Base-by-base conservation (phyloP, 2,329 filamentous ascomycete genomes). In the Aquanectria penicillioides region DNA sequence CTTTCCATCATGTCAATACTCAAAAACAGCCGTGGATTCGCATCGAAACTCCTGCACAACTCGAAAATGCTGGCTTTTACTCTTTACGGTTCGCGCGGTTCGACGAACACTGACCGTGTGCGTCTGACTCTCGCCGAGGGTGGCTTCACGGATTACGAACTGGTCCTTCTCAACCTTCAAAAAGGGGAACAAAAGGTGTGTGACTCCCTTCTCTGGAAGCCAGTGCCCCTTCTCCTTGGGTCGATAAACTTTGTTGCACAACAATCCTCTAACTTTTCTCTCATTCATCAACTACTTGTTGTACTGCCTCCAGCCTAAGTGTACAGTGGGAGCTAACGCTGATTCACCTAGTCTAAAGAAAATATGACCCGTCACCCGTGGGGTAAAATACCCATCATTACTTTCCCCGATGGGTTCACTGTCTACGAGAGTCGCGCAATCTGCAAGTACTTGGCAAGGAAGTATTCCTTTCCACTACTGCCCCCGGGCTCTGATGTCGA, bases 341-440 rank as follows among this genome's bases (percentile, higher is more conserved):
- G 26, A 51, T 60, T 34, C 55, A 61, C 38, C 47, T 46, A 79
- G 77, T 76, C 75, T 28, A 52, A 63, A 66, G 74, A 77, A 62
- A 57, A 78, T 62, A 59, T 72, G 64, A 65, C 71, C 54, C 77
- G 75, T 57, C 74, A 80, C 64, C 78, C 77, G 3, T 78, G 75
- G 73, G 77, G 77, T 18, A 79, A 79, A 69, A 64, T 79, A 25
- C 77, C 78, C 33, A 69, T 64, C n/a, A 59, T 81, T 37, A 69
- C 66, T 43, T 78, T 75, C 61, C 64, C 77, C 11, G 70, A 75
- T 4, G 77, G 76, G 0, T 80, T 81, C 67, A 79, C 72, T 46
- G 74, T 82, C 52, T 78, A 79, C 64, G 79, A 82, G 67, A 80
- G 77, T 65, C 79, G 78, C 29, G 74, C 77, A 47, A 81, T 82